Evolutionary conservation across 2,329 filamentous ascomycete genomes (phyloP).

Genomic region (Pyricularia pennisetigena): DNA sequence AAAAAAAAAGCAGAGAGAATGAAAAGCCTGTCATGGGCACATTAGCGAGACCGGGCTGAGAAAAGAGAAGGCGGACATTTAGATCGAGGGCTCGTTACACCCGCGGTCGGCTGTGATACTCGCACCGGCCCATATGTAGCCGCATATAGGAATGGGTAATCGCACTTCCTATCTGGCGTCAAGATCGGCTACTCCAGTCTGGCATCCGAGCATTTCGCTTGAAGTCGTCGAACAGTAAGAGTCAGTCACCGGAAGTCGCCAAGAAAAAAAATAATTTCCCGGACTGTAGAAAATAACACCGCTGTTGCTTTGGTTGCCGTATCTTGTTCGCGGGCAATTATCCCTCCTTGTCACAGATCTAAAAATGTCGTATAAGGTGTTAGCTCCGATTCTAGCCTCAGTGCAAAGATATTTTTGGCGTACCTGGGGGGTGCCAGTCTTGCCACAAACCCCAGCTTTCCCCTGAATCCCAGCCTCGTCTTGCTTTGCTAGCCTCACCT

Average conservation of each 20-base stretch:
- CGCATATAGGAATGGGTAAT: neutral
- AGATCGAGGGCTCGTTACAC: neutral
- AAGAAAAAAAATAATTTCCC: neutral
- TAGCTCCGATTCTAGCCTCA: neutral
- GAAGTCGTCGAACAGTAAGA: neutral
- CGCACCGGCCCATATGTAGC: neutral
- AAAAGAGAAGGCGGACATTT: neutral
- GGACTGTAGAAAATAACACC: neutral
- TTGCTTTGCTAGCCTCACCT: neutral
- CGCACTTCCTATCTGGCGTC: neutral
- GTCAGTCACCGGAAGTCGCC: neutral
- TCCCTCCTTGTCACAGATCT: neutral
- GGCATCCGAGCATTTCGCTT: neutral
- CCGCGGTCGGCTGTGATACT: neutral
- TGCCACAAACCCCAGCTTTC: neutral
- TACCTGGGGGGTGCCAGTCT: neutral
- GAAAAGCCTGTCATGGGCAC: too few species aligned
- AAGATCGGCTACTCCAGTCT: neutral
- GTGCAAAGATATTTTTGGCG: neutral
- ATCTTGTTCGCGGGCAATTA: too few species aligned
- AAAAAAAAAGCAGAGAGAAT: neutral
- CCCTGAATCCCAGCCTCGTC: neutral
- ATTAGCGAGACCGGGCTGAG: too few species aligned
- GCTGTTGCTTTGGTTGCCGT: too few species aligned
- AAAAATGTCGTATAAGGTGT: neutral